Percentiles rank a stretch among this genome's conserved stretches.
These are phyloP conservation scores for Claviceps lovelessii DNA, from an alignment of 2,329 filamentous ascomycete species.

Conservation along the genomic window DNA sequence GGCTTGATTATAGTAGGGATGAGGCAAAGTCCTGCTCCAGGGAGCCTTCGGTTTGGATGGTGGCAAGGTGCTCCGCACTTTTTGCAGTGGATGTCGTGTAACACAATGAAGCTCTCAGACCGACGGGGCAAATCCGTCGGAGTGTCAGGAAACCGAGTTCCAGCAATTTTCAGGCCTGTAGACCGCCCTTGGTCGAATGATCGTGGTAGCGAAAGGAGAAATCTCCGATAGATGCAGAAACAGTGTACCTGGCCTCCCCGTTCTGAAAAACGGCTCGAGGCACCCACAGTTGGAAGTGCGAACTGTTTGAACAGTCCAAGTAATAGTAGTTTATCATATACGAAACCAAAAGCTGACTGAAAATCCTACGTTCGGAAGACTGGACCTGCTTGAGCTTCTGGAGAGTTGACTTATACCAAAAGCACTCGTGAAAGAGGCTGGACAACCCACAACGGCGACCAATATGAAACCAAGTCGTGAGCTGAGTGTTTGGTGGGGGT, in stretches of 20 bases:
- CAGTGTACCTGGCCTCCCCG: neutral
- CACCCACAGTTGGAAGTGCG: neutral
- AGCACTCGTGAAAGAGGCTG: neutral
- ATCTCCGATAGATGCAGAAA: neutral
- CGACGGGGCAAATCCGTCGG: neutral
- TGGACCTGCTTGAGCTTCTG: neutral
- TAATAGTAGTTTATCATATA: neutral
- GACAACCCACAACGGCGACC: neutral
- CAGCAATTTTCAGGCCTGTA: neutral
- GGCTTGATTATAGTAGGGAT: neutral
- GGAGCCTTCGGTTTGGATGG: neutral
- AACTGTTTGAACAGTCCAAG: neutral
- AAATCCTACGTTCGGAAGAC: neutral
- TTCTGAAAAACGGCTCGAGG: neutral
- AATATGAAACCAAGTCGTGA: neutral
- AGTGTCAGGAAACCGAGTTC: neutral
- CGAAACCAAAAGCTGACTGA: neutral
- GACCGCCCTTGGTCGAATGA: neutral
- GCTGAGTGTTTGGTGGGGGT: neutral
- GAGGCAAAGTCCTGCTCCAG: neutral
- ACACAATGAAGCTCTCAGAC: neutral
- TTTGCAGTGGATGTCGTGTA: conserved; percentile 1
- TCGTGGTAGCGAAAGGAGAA: neutral
- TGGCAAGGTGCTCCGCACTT: neutral
- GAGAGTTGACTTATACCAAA: neutral